These are phyloP conservation scores for Clonostachys solani DNA, from an alignment of 2,329 filamentous ascomycete genomes.

Conservation along the genomic window DNA sequence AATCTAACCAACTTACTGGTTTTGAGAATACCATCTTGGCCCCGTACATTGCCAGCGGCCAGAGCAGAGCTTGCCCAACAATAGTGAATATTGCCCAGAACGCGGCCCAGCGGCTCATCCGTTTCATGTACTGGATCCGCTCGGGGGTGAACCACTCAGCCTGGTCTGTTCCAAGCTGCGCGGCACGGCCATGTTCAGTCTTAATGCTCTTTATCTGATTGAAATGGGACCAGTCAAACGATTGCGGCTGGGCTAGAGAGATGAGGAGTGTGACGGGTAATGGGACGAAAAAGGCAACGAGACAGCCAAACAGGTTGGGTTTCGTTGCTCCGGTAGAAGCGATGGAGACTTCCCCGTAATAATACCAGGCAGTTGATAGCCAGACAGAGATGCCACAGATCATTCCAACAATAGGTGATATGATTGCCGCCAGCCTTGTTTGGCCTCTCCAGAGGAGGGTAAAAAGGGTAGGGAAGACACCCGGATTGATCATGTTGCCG, in stretches of 20 bases:
- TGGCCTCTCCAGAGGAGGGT: slow-evolving; percentile 75
- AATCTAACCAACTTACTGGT: too few relatives aligned
- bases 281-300: slow-evolving; percentile 74
- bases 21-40: slow-evolving; percentile 58
- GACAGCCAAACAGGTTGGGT: slow-evolving; percentile 85
- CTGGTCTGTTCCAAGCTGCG: slow-evolving; percentile 38
- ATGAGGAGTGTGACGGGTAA: slow-evolving; percentile 45
- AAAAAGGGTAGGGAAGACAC: slow-evolving; percentile 72
- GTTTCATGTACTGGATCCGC: slow-evolving; percentile 28
- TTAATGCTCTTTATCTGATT: slow-evolving; percentile 71
- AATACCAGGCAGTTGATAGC: slow-evolving; percentile 65
- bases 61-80: slow-evolving; percentile 70
- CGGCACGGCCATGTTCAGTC: slow-evolving; percentile 64
- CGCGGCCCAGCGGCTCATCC: slow-evolving; percentile 43
- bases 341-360: slow-evolving; percentile 67
- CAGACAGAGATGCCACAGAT: slow-evolving; percentile 61
- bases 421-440: slow-evolving; percentile 61
- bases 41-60: slow-evolving; percentile 92
- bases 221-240: slow-evolving; percentile 87
- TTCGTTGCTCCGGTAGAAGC: slow-evolving; percentile 75
- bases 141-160: slow-evolving; percentile 8
- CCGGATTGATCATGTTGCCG: slow-evolving; percentile 68
- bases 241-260: slow-evolving; percentile 45
- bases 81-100: slow-evolving; percentile 37
- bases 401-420: slow-evolving; percentile 62